These are phyloP conservation scores for Fusarium sp. DNA, from an alignment of 2,329 filamentous ascomycete species.

Conservation along the genomic window DNA sequence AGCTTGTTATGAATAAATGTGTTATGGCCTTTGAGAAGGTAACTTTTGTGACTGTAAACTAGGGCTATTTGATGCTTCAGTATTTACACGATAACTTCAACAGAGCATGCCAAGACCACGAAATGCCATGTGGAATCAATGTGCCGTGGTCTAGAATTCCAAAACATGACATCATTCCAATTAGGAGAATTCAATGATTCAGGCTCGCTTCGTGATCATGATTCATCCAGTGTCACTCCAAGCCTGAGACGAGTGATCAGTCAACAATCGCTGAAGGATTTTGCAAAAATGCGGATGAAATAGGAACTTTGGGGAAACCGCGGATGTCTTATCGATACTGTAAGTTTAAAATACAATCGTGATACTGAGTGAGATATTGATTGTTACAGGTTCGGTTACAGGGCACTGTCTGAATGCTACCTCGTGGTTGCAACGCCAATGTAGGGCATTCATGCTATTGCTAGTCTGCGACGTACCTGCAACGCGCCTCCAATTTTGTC, in stretches of 20 bases:
- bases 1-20: neutral
- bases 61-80: neutral
- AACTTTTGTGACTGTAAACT: neutral
- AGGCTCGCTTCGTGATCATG: constrained; percentile 5
- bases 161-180: neutral
- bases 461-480: constrained; percentile 24
- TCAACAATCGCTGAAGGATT: neutral
- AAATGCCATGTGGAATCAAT: neutral
- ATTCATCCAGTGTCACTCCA: constrained; percentile 9
- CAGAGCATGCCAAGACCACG: neutral
- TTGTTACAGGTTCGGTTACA: constrained; percentile 32
- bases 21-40: neutral
- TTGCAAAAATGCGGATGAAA: constrained; percentile 1
- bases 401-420: constrained; percentile 13
- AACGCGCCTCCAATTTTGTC: constrained; percentile 5
- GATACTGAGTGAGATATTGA: neutral
- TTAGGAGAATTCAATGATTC: neutral
- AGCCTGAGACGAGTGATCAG: constrained; percentile 18
- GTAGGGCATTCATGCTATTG: constrained; percentile 15
- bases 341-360: constrained; percentile 2
- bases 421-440: constrained; percentile 11
- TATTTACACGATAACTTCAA: neutral
- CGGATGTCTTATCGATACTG: neutral
- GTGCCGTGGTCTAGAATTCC: neutral
- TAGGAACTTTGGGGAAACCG: constrained; percentile 10